phyloP scores from a whole-genome alignment of 2,329 filamentous ascomycete species.

The Aspergillus jensenii region DNA sequence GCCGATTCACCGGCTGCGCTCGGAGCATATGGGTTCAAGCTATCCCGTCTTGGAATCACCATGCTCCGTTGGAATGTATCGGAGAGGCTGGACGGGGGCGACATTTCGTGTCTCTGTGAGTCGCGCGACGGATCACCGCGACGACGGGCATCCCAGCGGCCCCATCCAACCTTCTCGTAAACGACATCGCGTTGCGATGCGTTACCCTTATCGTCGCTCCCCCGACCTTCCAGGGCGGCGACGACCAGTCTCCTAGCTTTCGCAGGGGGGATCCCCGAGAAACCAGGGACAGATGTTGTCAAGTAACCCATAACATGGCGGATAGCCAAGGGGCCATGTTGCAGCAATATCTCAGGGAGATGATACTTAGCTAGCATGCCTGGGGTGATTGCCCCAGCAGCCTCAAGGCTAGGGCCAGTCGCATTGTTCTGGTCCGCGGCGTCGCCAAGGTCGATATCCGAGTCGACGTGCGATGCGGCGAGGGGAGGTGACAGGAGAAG shows the following conservation, averaged over 20 bases:
- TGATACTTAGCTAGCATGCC: constrained; percentile 84
- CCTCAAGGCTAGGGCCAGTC: constrained; percentile 61
- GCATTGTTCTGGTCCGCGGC: constrained; percentile 51
- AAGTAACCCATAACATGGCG: constrained; percentile 94
- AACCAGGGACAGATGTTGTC: constrained; percentile 89
- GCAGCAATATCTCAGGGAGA: constrained; percentile 84
- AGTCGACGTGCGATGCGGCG: constrained; percentile 63
- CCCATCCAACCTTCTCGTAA: constrained; percentile 97
- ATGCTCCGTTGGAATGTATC: constrained; percentile 48
- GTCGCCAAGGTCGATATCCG: constrained; percentile 83
- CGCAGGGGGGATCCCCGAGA: constrained; percentile 80
- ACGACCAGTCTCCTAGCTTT: constrained; percentile 91
- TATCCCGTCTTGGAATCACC: constrained; percentile 45
- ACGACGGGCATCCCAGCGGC: constrained; percentile 84
- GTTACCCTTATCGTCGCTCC: constrained; percentile 53
- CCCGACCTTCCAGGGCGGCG: constrained; percentile 81
- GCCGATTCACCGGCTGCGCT: constrained; percentile 70
- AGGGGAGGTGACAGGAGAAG: constrained; percentile 43
- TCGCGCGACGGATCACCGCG: constrained; percentile 58
- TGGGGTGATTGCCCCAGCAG: constrained; percentile 79
- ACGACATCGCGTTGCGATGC: constrained; percentile 57
- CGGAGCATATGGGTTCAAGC: constrained; percentile 51
- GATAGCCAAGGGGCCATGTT: constrained; percentile 88
- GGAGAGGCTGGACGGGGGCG: constrained; percentile 53
- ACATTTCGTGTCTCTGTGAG: constrained; percentile 33